A percentile compares a stretch with the other conserved stretches of the same genome.
Evolutionary conservation across 2,329 filamentous ascomycete species (phyloP).

Genomic region (Ilyonectria mors-panacis): DNA sequence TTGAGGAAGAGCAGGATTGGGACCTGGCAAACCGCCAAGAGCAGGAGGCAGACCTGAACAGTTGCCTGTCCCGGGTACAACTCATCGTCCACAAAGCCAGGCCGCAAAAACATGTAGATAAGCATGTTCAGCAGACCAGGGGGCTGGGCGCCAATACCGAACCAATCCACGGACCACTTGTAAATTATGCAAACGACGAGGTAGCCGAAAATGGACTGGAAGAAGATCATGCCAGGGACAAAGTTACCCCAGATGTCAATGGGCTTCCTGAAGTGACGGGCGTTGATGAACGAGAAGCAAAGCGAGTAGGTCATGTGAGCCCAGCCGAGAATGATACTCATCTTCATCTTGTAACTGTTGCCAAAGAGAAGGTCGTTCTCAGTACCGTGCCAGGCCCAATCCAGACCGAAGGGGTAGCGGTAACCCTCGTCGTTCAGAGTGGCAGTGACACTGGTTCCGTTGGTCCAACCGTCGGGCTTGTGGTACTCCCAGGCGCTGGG

Average conservation of each 20-base stretch:
- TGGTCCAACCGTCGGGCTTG: conserved; percentile 76
- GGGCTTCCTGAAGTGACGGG: conserved; percentile 92
- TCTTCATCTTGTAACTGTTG: conserved; percentile 99
- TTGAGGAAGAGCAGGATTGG: conserved; percentile 94
- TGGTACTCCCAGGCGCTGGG: conserved; percentile 89
- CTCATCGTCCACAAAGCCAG: conserved; percentile 79
- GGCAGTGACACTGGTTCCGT: conserved; percentile 76
- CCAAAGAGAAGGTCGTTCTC: conserved; percentile 96
- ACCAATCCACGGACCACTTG: conserved; percentile 97
- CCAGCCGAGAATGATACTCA: conserved; percentile 98
- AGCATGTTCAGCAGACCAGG: conserved; percentile 98
- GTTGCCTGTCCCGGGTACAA: conserved; percentile 84
- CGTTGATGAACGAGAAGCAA: conserved; percentile 93
- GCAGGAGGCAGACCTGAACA: conserved; percentile 84
- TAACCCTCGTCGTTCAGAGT: conserved; percentile 78
- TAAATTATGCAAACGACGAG: conserved; percentile 94
- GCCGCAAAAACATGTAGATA: conserved; percentile 98
- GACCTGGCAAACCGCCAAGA: conserved; percentile 88
- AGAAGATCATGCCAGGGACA: conserved; percentile 98
- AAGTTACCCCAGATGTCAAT: conserved; percentile 99
- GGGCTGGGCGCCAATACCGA: conserved; percentile 72
- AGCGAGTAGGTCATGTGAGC: conserved; percentile 99
- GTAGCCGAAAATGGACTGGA: conserved; percentile 99
- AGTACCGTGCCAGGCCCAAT: conserved; percentile 96
- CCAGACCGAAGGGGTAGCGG: conserved; percentile 94